A percentile compares a stretch with the other conserved stretches of the same genome.
Conservation (phyloP, 441 rosid species). For the Bruguiera hainesii region DNA sequence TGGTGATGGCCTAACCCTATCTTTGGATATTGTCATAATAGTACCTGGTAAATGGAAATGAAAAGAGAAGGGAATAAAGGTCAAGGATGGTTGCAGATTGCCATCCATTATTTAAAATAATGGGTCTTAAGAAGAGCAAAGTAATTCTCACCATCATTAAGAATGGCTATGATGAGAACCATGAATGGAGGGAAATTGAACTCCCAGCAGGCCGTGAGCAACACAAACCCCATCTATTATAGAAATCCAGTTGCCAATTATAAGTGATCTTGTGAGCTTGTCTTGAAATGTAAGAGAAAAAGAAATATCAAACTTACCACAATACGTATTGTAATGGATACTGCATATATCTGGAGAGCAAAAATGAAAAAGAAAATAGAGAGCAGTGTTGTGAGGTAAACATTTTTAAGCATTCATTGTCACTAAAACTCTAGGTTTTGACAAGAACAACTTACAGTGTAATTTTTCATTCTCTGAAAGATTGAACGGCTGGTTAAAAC, state of each 20-base stretch:
- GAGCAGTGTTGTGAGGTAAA: background rate
- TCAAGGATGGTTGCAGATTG: slow-evolving; percentile 1
- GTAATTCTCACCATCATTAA: slow-evolving; percentile 69
- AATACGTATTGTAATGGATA: slow-evolving; percentile 91
- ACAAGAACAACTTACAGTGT: slow-evolving; percentile 45
- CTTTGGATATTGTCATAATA: slow-evolving; percentile 88
- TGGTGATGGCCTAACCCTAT: slow-evolving; percentile 83
- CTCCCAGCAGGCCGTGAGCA: slow-evolving; percentile 83
- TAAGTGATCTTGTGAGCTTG: background rate
- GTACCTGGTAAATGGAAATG: slow-evolving; percentile 35
- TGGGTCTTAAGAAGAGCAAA: background rate
- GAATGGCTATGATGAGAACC: slow-evolving; percentile 87
- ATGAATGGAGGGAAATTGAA: slow-evolving; percentile 86
- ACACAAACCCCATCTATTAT: slow-evolving; percentile 77
- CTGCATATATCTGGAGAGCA: slow-evolving; percentile 72
- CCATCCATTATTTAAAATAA: background rate
- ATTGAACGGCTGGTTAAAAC: slow-evolving; percentile 82
- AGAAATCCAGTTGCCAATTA: background rate
- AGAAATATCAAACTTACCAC: slow-evolving; percentile 55
- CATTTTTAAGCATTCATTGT: no score
- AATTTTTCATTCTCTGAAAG: slow-evolving; percentile 94
- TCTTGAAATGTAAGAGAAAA: background rate
- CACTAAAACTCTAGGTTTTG: background rate
- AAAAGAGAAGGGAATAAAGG: background rate
- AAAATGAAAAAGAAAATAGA: background rate